phyloP scores from a whole-genome alignment of 192 early-diverging fungal species.

The Jimgerdemannia flammicorona region DNA sequence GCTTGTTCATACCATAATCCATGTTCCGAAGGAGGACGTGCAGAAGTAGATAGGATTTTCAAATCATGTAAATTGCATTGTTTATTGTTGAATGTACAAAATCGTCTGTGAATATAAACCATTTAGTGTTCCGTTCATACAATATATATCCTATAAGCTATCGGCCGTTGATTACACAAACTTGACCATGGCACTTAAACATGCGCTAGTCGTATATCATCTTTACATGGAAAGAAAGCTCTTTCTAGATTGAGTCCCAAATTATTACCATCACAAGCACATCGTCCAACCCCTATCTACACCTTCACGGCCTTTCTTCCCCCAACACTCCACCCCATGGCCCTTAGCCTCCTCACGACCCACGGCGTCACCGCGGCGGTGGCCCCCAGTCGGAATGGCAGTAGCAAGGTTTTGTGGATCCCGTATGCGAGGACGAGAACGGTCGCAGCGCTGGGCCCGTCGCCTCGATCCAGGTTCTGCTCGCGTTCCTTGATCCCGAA shows the following conservation, averaged over 20 bases:
- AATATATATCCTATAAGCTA: too few relatives aligned
- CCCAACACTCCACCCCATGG: slow-evolving; percentile 37
- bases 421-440: slow-evolving; percentile 57
- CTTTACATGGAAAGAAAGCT: too few relatives aligned
- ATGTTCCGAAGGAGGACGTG: not conserved
- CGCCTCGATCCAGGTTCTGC: slow-evolving; percentile 12
- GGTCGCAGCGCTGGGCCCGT: slow-evolving; percentile 39
- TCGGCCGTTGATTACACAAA: too few relatives aligned
- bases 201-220: too few relatives aligned
- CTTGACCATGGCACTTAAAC: not conserved
- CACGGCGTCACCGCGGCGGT: slow-evolving; percentile 51
- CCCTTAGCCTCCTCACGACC: slow-evolving; percentile 39
- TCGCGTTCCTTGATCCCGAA: slow-evolving; percentile 15
- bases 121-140: too few relatives aligned
- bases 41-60: too few relatives aligned
- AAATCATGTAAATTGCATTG: too few relatives aligned
- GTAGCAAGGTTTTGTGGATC: slow-evolving; percentile 53
- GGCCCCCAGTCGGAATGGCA: slow-evolving; percentile 49
- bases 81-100: too few relatives aligned
- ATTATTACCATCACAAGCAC: too few relatives aligned
- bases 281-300: too few relatives aligned
- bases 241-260: too few relatives aligned
- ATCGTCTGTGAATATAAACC: too few relatives aligned
- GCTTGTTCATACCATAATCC: not conserved
- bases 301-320: not conserved